Percentiles rank a stretch among this genome's conserved stretches.
These are phyloP conservation scores for Globisporangium nodosum DNA, from an alignment of 352 stramenopile species.

Conservation along the genomic window DNA sequence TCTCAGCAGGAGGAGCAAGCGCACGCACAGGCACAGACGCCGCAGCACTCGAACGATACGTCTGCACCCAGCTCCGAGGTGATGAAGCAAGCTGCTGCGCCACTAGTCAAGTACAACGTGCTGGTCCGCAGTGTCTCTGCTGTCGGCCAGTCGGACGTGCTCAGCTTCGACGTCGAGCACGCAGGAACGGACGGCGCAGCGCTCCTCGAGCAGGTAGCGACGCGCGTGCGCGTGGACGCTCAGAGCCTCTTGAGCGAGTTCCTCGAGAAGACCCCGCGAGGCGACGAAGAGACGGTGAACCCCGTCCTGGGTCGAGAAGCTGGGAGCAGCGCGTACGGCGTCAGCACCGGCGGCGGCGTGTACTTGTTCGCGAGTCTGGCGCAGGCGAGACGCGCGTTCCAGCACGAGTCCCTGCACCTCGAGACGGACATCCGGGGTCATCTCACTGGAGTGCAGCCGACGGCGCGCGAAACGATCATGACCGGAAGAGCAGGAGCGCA, in stretches of 20 bases:
- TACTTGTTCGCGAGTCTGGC: slow-evolving; percentile 28
- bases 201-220: slow-evolving; percentile 1
- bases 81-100: background rate
- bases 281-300: slow-evolving; percentile 49
- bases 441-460: slow-evolving; percentile 36
- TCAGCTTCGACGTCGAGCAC: slow-evolving; percentile 13
- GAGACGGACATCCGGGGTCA: slow-evolving; percentile 41
- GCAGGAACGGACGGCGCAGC: background rate
- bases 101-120: slow-evolving; percentile 7
- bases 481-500: background rate
- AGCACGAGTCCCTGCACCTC: slow-evolving; percentile 22
- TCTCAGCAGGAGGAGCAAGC: slow-evolving; percentile 7
- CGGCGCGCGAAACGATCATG: slow-evolving; percentile 9
- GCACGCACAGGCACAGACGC: background rate
- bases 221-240: background rate
- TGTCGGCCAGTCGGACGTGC: background rate
- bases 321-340: slow-evolving; percentile 14
- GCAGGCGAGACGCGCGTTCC: slow-evolving; percentile 17
- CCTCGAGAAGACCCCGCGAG: slow-evolving; percentile 13
- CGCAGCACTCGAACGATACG: background rate
- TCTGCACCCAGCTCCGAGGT: background rate
- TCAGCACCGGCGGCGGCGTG: slow-evolving; percentile 38
- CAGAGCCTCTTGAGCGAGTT: slow-evolving; percentile 14
- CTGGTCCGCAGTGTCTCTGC: slow-evolving; percentile 6
- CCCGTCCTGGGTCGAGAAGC: slow-evolving; percentile 24